Percentiles rank a stretch among this genome's conserved stretches.
Conservation (phyloP, 495 filamentous ascomycete species). For the Tuber brumale region DNA sequence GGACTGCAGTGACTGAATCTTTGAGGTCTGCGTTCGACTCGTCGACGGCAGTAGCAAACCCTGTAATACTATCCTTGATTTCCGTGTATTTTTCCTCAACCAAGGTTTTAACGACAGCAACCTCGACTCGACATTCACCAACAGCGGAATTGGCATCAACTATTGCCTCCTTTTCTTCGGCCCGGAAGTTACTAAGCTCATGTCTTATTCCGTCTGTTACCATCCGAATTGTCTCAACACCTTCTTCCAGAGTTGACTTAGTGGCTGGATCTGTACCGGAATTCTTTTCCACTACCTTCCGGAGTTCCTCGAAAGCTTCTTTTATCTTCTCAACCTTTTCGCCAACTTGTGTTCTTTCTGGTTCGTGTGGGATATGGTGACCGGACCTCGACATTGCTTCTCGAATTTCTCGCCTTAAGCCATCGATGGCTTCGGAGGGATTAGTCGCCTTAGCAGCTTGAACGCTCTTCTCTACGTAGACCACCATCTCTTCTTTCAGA, state of each 20-base stretch:
- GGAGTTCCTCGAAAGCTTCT: slow-evolving; percentile 52
- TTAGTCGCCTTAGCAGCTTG: slow-evolving; percentile 18
- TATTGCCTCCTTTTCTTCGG: slow-evolving; percentile 36
- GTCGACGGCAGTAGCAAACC: slow-evolving; percentile 17
- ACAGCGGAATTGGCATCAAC: slow-evolving; percentile 47
- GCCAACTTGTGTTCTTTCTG: slow-evolving; percentile 29
- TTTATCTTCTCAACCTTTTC: slow-evolving; percentile 45
- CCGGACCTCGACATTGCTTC: slow-evolving; percentile 27
- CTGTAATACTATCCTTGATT: slow-evolving; percentile 24
- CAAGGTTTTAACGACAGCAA: slow-evolving; percentile 33
- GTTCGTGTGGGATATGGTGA: slow-evolving; percentile 27
- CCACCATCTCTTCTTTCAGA: slow-evolving; percentile 21
- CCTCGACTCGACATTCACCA: slow-evolving; percentile 43
- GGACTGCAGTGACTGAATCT: slow-evolving; percentile 25
- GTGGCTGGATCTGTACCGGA: slow-evolving; percentile 31
- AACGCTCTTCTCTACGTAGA: slow-evolving; percentile 29
- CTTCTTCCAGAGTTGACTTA: slow-evolving; percentile 28
- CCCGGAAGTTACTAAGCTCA: slow-evolving; percentile 22
- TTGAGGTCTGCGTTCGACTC: slow-evolving; percentile 26
- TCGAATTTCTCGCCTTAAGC: slow-evolving; percentile 26
- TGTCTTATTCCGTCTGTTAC: slow-evolving; percentile 31
- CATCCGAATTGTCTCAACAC: slow-evolving; percentile 31
- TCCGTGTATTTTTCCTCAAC: slow-evolving; percentile 39
- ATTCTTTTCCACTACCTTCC: slow-evolving; percentile 55
- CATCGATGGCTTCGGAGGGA: slow-evolving; percentile 16